A percentile compares a stretch with the other conserved stretches of the same genome.
Conservation (phyloP, 805 yeast species). For the Wickerhamiella qilinensis region DNA sequence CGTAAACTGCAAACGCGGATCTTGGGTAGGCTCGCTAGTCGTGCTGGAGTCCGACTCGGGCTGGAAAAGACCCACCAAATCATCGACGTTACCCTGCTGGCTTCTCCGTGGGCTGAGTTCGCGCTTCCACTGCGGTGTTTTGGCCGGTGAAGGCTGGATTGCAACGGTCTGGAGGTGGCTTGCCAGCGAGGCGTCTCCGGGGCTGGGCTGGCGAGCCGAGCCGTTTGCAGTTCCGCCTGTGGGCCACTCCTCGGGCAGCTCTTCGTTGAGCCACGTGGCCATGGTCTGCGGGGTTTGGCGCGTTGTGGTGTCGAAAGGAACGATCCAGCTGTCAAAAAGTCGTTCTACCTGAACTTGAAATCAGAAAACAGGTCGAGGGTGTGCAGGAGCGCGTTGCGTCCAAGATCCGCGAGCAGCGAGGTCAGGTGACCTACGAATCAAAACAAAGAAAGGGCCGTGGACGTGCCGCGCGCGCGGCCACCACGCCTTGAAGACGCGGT, state of each 20-base stretch:
- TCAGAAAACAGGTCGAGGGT: too few relatives aligned
- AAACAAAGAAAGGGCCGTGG: too few relatives aligned
- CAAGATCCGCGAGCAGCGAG: too few relatives aligned
- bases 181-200: neutral
- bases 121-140: constrained; percentile 1
- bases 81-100: neutral
- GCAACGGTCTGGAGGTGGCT: neutral
- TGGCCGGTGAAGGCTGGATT: neutral
- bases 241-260: constrained; percentile 7
- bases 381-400: too few relatives aligned
- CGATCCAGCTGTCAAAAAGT: too few relatives aligned
- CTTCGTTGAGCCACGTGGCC: constrained; percentile 5
- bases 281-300: too few relatives aligned
- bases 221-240: neutral
- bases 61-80: neutral
- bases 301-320: too few relatives aligned
- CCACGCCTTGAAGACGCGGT: too few relatives aligned
- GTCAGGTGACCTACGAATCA: too few relatives aligned
- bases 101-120: neutral
- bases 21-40: neutral
- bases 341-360: too few relatives aligned
- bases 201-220: neutral
- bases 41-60: neutral
- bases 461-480: too few relatives aligned
- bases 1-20: neutral